Evolutionary conservation across 176 grass and related monocot genomes (phyloP).

Genomic region (Dactylis glomerata): DNA sequence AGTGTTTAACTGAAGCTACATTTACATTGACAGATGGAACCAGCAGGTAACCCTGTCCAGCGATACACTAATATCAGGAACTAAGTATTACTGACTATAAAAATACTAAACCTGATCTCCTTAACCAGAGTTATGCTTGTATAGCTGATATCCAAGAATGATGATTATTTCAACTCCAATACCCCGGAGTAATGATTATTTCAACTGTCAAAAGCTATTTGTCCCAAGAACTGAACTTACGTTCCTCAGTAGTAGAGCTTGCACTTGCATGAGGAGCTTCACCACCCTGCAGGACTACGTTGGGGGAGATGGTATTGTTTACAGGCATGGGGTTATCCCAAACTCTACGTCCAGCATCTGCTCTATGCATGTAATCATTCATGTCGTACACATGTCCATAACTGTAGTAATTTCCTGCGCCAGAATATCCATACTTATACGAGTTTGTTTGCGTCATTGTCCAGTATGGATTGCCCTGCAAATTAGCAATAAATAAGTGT

Average conservation of each 20-base stretch:
- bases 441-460: constrained; percentile 83
- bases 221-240: constrained; percentile 53
- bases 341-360: constrained; percentile 64
- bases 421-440: constrained; percentile 88
- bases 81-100: background rate
- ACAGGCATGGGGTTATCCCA: constrained; percentile 62
- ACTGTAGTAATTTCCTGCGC: constrained; percentile 68
- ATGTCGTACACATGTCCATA: constrained; percentile 67
- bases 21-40: background rate
- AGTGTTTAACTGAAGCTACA: background rate
- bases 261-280: constrained; percentile 38
- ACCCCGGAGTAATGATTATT: background rate
- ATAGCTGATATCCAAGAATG: background rate
- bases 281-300: constrained; percentile 34
- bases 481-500: constrained; percentile 12
- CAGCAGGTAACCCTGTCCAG: background rate
- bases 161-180: background rate
- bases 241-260: constrained; percentile 57
- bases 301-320: constrained; percentile 48
- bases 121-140: background rate
- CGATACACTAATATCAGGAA: background rate
- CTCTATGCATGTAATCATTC: constrained; percentile 71
- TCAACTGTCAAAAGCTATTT: background rate
- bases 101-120: background rate
- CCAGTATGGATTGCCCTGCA: constrained; percentile 90